These are phyloP conservation scores for Anthracocystis panici-leucophaei DNA, from an alignment of 1,284 basidiomycete species.

Conservation along the genomic window DNA sequence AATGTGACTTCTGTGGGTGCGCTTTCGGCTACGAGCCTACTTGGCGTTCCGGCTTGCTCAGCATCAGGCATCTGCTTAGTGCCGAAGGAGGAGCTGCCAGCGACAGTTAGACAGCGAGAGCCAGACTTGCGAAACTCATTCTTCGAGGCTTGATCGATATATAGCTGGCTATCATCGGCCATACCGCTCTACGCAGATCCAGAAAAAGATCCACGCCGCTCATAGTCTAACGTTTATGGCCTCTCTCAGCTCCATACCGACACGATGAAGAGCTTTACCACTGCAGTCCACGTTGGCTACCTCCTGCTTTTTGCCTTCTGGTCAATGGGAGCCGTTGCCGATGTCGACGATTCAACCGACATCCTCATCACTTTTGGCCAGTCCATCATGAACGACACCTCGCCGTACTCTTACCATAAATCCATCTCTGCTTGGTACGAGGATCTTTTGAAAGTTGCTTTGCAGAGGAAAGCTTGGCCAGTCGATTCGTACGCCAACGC, in stretches of 20 bases:
- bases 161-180: not conserved
- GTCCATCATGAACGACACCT: slow-evolving; percentile 28
- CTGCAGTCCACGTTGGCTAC: not conserved
- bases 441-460: slow-evolving; percentile 30
- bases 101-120: not conserved
- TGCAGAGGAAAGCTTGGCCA: slow-evolving; percentile 41
- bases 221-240: not conserved
- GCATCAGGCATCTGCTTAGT: not conserved
- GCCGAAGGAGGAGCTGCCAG: not conserved
- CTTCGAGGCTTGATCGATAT: not conserved
- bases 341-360: slow-evolving; percentile 31
- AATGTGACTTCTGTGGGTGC: slow-evolving; percentile 1
- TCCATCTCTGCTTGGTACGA: slow-evolving; percentile 43
- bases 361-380: slow-evolving; percentile 22
- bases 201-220: not conserved
- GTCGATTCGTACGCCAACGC: slow-evolving; percentile 31
- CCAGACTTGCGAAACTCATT: not conserved
- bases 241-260: not conserved
- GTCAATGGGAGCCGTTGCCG: not conserved
- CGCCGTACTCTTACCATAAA: slow-evolving; percentile 28
- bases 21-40: not conserved
- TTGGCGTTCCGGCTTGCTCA: not conserved
- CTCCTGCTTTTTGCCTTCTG: slow-evolving; percentile 1
- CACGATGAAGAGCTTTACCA: slow-evolving; percentile 2
- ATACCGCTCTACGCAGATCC: not conserved